Evolutionary conservation across 23 red algal genomes (phyloP).

Genomic region (Pyropia haitanensis): DNA sequence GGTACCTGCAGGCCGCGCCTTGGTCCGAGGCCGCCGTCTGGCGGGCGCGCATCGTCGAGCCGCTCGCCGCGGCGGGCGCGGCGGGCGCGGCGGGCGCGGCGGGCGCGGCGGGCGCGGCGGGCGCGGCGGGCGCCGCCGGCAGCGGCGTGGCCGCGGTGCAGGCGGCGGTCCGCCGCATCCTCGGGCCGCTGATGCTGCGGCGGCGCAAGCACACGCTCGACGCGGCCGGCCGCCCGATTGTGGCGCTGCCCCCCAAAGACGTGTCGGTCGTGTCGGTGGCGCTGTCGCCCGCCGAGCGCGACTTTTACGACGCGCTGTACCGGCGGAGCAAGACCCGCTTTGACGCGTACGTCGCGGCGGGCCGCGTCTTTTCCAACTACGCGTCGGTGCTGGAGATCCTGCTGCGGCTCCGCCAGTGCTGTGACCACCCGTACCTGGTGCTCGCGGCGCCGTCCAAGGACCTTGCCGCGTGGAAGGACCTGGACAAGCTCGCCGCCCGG

Average conservation of each 20-base stretch:
- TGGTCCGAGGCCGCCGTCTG: background rate
- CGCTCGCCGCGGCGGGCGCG: no score
- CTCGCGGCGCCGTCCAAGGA: no score
- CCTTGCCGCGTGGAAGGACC: no score
- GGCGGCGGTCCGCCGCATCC: conserved; percentile 25
- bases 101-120: no score
- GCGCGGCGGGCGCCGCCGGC: conserved; percentile 7
- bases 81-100: no score
- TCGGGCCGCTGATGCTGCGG: conserved; percentile 13
- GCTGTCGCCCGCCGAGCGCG: conserved; percentile 8
- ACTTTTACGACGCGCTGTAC: conserved; percentile 13
- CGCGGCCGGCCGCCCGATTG: conserved; percentile 10
- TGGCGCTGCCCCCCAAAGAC: conserved; percentile 24
- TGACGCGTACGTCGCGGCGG: background rate
- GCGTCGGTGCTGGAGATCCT: conserved; percentile 32
- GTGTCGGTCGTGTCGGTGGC: conserved; percentile 7
- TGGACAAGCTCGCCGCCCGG: no score
- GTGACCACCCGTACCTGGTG: conserved; percentile 47
- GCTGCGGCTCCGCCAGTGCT: conserved; percentile 50
- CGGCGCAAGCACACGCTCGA: conserved; percentile 41
- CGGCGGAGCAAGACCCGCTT: background rate
- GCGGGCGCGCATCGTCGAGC: conserved; percentile 16
- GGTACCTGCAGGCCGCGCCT: conserved; percentile 54
- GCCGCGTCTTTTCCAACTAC: conserved; percentile 13
- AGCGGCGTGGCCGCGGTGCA: background rate